A percentile compares a stretch with the other conserved stretches of the same genome.
Conservation (phyloP, 352 stramenopile species). For the Pythium folliculosum region DNA sequence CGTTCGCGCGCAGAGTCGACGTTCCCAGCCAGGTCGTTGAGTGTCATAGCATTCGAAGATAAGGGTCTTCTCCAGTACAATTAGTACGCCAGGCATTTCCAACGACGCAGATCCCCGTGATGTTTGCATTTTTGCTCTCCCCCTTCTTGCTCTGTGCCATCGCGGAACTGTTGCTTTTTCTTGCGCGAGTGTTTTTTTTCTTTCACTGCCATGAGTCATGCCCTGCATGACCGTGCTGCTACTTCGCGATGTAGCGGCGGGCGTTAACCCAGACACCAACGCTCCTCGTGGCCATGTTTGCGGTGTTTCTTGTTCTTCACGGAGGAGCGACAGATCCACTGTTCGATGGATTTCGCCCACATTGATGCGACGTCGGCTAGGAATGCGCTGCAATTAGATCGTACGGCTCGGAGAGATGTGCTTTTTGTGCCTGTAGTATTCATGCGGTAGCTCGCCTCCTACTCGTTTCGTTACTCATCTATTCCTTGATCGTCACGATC, state of each 20-base stretch:
- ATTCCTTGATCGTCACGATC: slow-evolving; percentile 89
- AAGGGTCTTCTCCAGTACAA: slow-evolving; percentile 30
- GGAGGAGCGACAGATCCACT: too few relatives aligned
- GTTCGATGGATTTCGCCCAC: too few relatives aligned
- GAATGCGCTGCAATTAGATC: too few relatives aligned
- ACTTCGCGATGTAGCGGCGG: too few relatives aligned
- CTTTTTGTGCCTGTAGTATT: slow-evolving; percentile 9
- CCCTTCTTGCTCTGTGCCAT: neutral
- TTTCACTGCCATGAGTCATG: too few relatives aligned
- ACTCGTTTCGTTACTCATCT: slow-evolving; percentile 21
- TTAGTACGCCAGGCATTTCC: slow-evolving; percentile 37
- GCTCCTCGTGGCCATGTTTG: too few relatives aligned
- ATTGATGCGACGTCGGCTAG: too few relatives aligned
- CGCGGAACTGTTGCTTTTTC: too few relatives aligned
- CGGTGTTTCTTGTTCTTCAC: too few relatives aligned
- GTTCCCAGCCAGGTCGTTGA: slow-evolving; percentile 32
- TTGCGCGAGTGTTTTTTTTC: too few relatives aligned
- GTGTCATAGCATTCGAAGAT: slow-evolving; percentile 32
- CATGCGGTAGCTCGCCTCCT: neutral
- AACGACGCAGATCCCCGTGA: slow-evolving; percentile 20
- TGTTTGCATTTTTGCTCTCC: slow-evolving; percentile 11
- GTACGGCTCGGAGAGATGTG: neutral
- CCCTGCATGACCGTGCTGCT: too few relatives aligned
- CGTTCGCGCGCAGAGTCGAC: slow-evolving; percentile 21
- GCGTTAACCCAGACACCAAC: too few relatives aligned